These are phyloP conservation scores for Podospora pseudocomata DNA, from an alignment of 495 filamentous ascomycete genomes.

Conservation along the genomic window DNA sequence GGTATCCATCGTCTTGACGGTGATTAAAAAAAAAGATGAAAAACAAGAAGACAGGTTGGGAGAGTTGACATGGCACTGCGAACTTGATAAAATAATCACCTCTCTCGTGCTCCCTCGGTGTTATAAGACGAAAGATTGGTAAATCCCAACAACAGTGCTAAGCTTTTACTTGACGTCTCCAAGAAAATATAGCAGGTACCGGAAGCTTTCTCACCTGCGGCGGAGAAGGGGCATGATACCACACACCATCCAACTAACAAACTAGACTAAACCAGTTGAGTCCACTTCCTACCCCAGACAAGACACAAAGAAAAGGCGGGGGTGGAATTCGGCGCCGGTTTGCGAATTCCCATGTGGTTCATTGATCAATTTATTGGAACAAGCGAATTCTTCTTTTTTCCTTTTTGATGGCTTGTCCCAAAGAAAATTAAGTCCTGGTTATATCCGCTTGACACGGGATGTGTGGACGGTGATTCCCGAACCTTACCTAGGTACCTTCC, in stretches of 20 bases:
- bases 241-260: neutral
- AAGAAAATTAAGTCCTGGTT: conserved; percentile 12
- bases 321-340: neutral
- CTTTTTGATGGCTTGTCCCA: neutral
- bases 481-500: neutral
- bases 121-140: neutral
- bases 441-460: conserved; percentile 9
- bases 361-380: neutral
- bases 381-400: neutral
- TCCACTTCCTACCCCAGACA: neutral
- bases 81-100: neutral
- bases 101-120: neutral
- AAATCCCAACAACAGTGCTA: no score
- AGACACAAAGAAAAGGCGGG: neutral
- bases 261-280: neutral
- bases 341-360: neutral
- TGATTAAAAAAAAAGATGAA: no score
- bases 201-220: neutral
- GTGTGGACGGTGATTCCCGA: neutral
- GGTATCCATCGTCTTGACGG: neutral
- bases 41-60: no score
- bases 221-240: neutral
- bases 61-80: no score
- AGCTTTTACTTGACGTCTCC: no score
- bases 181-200: neutral